Base-by-base conservation (phyloP, 345 rosid genomes). In the Pistacia integerrima region DNA sequence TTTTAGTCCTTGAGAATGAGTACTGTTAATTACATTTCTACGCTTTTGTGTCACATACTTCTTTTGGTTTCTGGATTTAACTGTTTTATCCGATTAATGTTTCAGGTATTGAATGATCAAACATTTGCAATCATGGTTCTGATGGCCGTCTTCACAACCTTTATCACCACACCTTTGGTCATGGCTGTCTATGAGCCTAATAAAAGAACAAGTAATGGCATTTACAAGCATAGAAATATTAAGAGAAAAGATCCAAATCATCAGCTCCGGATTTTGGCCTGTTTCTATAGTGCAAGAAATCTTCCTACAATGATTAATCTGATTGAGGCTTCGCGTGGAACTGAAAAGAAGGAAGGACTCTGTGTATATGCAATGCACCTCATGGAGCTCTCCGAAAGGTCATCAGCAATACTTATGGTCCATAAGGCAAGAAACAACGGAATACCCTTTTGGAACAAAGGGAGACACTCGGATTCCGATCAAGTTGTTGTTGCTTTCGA, bases 291-390 rank as follows among this genome's bases (percentile, higher is more conserved):
- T 68, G 12, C 70, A 38, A 83, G 81, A 74, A 88, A 87, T 76
- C 78, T 91, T 30, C 91, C 91, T 14, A 80, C 93, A 4, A 80
- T 87, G 83, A 88, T 89, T 46, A 93, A 93, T 74, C 88, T 91
- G 78, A 77, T 91, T 1, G 98, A 93, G 85, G 92, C 91, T 64
- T 0, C 92, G 97, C 0, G 22, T 22, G 97, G 99, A 13, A 87
- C 86, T 0, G 91, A 81, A 69, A 93, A 89, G 77, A 85, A 83
- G 36, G 90, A 90, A 69, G 88, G 81, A 28, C 85, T 95, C 12
- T 86, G 89, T 1, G 94, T 95, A 48, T 95, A 93, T 25, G 97
- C 99, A 1, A 81, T 95, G 92, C 99, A 95, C 80, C 92, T 93
- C 13, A 89, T 91, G 97, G 98, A 94, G 84, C 92, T 93, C 28